Evolutionary conservation across 768 basidiomycete genomes (phyloP).

Genomic region (Psilocybe sp.): DNA sequence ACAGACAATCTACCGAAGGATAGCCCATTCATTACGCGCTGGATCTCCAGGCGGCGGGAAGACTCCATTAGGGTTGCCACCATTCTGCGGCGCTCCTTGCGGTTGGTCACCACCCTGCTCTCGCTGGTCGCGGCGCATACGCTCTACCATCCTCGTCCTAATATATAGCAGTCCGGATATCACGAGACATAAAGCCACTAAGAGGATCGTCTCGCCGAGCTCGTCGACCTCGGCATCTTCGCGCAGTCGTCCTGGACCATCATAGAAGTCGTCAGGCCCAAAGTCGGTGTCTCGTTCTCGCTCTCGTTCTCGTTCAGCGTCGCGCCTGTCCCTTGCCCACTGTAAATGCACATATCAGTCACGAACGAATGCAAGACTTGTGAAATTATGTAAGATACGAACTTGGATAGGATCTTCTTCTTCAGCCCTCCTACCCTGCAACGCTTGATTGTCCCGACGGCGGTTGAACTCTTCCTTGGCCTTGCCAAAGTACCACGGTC

Average conservation of each 20-base stretch:
- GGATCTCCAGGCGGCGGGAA: conserved; percentile 67
- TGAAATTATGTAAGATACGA: conserved; percentile 12
- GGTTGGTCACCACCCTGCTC: conserved; percentile 42
- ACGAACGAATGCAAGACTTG: not conserved
- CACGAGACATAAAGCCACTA: conserved; percentile 68
- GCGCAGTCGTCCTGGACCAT: conserved; percentile 58
- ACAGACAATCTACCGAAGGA: conserved; percentile 41
- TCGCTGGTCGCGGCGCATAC: conserved; percentile 64
- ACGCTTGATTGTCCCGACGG: conserved; percentile 42
- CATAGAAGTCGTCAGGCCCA: conserved; percentile 82
- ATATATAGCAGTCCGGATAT: conserved; percentile 78
- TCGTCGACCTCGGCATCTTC: conserved; percentile 69
- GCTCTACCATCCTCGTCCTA: conserved; percentile 73
- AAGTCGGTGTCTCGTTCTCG: conserved; percentile 71
- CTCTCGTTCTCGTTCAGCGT: conserved; percentile 70
- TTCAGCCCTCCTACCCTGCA: conserved; percentile 32
- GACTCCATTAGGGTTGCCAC: conserved; percentile 31
- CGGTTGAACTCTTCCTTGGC: conserved; percentile 75
- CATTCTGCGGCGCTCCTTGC: conserved; percentile 36
- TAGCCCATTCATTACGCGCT: conserved; percentile 63
- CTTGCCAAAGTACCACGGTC: conserved; percentile 80
- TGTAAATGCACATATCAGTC: conserved; percentile 20
- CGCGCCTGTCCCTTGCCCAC: conserved; percentile 78
- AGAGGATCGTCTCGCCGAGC: conserved; percentile 75
- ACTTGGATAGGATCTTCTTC: conserved; percentile 79